Base-by-base conservation (phyloP, 306 rosid species). In the Glycine latifolia region DNA sequence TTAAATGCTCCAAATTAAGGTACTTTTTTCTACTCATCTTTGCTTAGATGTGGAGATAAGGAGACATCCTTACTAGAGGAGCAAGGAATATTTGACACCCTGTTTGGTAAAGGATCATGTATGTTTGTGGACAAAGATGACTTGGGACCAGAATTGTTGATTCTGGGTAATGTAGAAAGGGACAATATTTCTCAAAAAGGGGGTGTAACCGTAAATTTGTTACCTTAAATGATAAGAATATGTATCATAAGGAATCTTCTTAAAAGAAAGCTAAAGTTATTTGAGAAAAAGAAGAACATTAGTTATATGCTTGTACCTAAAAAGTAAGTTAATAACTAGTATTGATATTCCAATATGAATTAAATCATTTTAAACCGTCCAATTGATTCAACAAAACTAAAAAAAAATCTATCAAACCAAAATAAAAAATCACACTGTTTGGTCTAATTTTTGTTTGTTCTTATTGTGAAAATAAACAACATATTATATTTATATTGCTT, bases 41-140 rank as follows among this genome's bases (percentile, higher is more conserved):
- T 83, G 71, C 86, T 78, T 73, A 35, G 31, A 56, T 37, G 65
- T 16, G 17, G 54, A 15, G 14, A 15, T 6, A 26, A 71, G 58
- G 37, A 44, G 76, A 77, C 82, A 77, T 43, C 31, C 86, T 62
- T 83, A n/a, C 10, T 41, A 50, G 3, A 39, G 7, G 54, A 15
- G 56, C 48, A 77, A 52, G 58, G 47, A 73, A 73, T 60, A 70
- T 39, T 41, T 61, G 61, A 15, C 75, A 71, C 68, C 7, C 3
- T 7, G 80, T 78, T 78, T 79, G 83, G 83, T 56, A 9, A 53
- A 14, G 71, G 17, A 26, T 26, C 75, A 2, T 75, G 65, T 46
- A 12, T 71, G 79, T 53, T 71, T 72, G 70, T 77, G 54, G 53
- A 49, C 77, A 67, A 39, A 82, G 48, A 56, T 56, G 8, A 11